Percentiles rank a stretch among this genome's conserved stretches.
These are phyloP conservation scores for Ceratobasidium papillatum DNA, from an alignment of 1,284 basidiomycete species.

Conservation along the genomic window DNA sequence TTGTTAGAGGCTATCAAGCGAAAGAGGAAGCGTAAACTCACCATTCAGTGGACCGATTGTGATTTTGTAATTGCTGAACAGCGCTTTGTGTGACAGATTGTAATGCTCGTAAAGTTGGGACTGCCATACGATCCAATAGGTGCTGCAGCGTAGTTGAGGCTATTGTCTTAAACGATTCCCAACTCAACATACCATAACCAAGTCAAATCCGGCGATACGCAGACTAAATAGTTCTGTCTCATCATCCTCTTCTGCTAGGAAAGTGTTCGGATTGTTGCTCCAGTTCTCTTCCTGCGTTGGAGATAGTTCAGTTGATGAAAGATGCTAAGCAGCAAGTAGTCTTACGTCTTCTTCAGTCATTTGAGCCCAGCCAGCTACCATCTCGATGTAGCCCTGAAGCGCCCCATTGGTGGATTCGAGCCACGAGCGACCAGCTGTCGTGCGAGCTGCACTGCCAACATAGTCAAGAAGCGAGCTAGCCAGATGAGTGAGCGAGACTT, in stretches of 20 bases:
- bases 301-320: background rate
- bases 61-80: slow-evolving; percentile 63
- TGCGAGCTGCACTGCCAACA: slow-evolving; percentile 68
- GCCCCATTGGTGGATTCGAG: slow-evolving; percentile 59
- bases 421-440: slow-evolving; percentile 71
- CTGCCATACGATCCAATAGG: slow-evolving; percentile 73
- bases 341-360: slow-evolving; percentile 89
- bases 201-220: slow-evolving; percentile 84
- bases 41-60: slow-evolving; percentile 47
- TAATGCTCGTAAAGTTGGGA: slow-evolving; percentile 65
- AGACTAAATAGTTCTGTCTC: slow-evolving; percentile 85
- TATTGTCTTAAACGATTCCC: slow-evolving; percentile 15
- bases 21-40: background rate
- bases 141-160: slow-evolving; percentile 49
- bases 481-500: slow-evolving; percentile 75
- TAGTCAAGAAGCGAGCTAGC: slow-evolving; percentile 85
- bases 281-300: slow-evolving; percentile 83
- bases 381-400: slow-evolving; percentile 64
- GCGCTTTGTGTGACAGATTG: slow-evolving; percentile 67
- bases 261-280: slow-evolving; percentile 88
- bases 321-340: slow-evolving; percentile 40
- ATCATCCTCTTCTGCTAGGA: slow-evolving; percentile 95
- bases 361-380: slow-evolving; percentile 78
- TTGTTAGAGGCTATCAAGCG: background rate
- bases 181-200: slow-evolving; percentile 69